Evolutionary conservation across 2,329 filamentous ascomycete species (phyloP), one percentile per base, ranked within the genome.

Genomic region (Cladosporium phlei): DNA sequence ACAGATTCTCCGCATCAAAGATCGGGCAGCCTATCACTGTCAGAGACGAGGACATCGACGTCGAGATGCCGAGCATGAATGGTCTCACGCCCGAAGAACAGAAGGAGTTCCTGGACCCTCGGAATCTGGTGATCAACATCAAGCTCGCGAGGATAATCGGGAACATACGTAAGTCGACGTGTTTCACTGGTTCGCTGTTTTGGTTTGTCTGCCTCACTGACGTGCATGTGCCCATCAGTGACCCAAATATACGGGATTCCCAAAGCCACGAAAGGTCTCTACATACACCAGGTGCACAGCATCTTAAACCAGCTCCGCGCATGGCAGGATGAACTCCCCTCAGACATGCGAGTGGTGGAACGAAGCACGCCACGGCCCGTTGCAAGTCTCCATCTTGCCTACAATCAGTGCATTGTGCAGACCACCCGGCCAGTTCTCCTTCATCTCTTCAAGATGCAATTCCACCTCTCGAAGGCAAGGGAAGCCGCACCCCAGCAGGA

Each of bases 1-100:
- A 67, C 44, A 50, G 63, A 6, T 55, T 63, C 21, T 63, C 62
- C 35, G 54, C 58, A 17, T 60, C 60, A 3, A 67, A 63, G 47
- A 54, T 65, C 16, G 64, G 63, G 8, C 61, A 61, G 28, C 64
- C 63, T 3, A 52, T 60, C 3, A 59, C 57, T 2, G 59, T 67
- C 14, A 51, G 53, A n/a, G 64, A 66, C 29, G 61, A 63, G 10
- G 61, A 64, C 51, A 17, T 76, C 4, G 61, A 70, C 17, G 68
- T 72, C 1, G 67, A 72, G 34, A 54, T 70, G n/a, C 73, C 72
- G 0, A 68, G 68, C 0, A 63, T 66, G 14, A 56, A 63, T 0
- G 54, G 58, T 0, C 22, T 70, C 2, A 60, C 62, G 3, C 40
- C 51, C 8, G 44, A 48, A 9, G 52, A 57, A 17, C 46, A 38